phyloP scores from a whole-genome alignment of 345 rosid genomes.

The Capsella bursapastoris region DNA sequence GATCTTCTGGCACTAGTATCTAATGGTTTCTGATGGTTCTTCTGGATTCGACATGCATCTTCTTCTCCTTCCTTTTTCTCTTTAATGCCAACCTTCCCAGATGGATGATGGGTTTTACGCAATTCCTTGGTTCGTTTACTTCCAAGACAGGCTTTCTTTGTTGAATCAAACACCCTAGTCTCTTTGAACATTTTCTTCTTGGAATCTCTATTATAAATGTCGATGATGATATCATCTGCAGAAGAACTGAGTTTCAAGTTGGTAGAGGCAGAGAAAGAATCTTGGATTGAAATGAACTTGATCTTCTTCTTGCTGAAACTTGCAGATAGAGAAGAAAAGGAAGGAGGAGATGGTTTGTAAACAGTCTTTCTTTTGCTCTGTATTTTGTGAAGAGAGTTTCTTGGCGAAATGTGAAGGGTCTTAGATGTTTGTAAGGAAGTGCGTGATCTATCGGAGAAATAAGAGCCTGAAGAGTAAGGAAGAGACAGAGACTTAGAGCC shows the following conservation, averaged over 20 bases:
- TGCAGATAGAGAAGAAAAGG: constrained; percentile 27
- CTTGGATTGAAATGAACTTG: constrained; percentile 2
- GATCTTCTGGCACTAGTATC: constrained; percentile 42
- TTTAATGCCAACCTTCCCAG: constrained; percentile 16
- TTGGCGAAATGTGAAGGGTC: constrained; percentile 42
- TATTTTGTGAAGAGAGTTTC: constrained; percentile 48
- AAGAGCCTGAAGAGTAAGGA: constrained; percentile 34
- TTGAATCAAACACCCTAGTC: constrained; percentile 37
- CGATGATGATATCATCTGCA: constrained; percentile 42
- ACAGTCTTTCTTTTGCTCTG: constrained; percentile 52
- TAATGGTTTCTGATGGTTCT: constrained; percentile 24
- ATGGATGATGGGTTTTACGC: constrained; percentile 8
- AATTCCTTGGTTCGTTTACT: constrained; percentile 20
- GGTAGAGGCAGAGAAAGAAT: constrained; percentile 48
- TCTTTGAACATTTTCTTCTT: constrained; percentile 38
- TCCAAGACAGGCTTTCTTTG: constrained; percentile 36
- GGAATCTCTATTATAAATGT: constrained; percentile 40
- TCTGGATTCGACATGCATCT: constrained; percentile 14
- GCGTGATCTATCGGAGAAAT: constrained; percentile 41
- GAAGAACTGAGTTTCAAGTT: constrained; percentile 40
- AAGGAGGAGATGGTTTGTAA: constrained; percentile 52
- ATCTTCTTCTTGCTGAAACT: constrained; percentile 27
- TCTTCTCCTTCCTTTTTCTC: constrained; percentile 10
- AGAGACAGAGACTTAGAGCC: constrained; percentile 35
- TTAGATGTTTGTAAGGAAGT: constrained; percentile 4